A percentile compares a stretch with the other conserved stretches of the same genome.
These are phyloP conservation scores for Pluteus cervinus DNA, from an alignment of 768 basidiomycete species.

Conservation along the genomic window DNA sequence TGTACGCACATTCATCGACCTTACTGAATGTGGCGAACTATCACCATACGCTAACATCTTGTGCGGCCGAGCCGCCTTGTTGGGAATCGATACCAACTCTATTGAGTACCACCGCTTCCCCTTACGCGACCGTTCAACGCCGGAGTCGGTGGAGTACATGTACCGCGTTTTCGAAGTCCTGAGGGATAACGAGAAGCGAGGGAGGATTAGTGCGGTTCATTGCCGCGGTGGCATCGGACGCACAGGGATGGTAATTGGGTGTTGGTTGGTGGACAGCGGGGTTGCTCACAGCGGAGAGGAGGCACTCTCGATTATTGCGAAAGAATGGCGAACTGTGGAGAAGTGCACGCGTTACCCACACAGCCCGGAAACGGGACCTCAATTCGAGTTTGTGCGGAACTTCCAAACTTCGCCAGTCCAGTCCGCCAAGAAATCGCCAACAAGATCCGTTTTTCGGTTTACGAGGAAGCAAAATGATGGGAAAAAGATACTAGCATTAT, in stretches of 20 bases:
- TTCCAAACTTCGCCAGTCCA: slow-evolving; percentile 33
- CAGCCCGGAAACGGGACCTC: slow-evolving; percentile 75
- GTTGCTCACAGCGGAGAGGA: slow-evolving; percentile 56
- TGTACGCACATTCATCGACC: slow-evolving; percentile 77
- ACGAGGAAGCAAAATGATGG: too few species aligned
- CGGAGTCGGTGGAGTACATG: slow-evolving; percentile 54
- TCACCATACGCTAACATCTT: slow-evolving; percentile 57
- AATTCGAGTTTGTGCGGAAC: slow-evolving; percentile 68
- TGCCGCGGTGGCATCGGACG: slow-evolving; percentile 77
- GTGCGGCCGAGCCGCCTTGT: slow-evolving; percentile 41
- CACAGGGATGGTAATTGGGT: slow-evolving; percentile 58
- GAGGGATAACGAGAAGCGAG: slow-evolving; percentile 51
- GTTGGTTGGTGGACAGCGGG: slow-evolving; percentile 71
- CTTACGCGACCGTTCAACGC: slow-evolving; percentile 66
- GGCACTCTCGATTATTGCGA: slow-evolving; percentile 57
- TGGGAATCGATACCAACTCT: slow-evolving; percentile 46
- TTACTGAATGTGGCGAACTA: slow-evolving; percentile 78
- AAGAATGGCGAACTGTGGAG: slow-evolving; percentile 71
- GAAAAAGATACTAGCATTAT: too few species aligned
- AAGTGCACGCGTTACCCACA: slow-evolving; percentile 72
- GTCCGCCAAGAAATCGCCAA: too few species aligned
- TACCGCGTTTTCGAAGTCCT: slow-evolving; percentile 53
- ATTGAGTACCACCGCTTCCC: slow-evolving; percentile 78
- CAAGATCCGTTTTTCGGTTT: too few species aligned
- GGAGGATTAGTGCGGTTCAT: slow-evolving; percentile 66